Percentiles rank a stretch among this genome's conserved stretches.
These are phyloP conservation scores for Colletotrichum gloeosporioides DNA, from an alignment of 2,329 filamentous ascomycete genomes.

Conservation along the genomic window DNA sequence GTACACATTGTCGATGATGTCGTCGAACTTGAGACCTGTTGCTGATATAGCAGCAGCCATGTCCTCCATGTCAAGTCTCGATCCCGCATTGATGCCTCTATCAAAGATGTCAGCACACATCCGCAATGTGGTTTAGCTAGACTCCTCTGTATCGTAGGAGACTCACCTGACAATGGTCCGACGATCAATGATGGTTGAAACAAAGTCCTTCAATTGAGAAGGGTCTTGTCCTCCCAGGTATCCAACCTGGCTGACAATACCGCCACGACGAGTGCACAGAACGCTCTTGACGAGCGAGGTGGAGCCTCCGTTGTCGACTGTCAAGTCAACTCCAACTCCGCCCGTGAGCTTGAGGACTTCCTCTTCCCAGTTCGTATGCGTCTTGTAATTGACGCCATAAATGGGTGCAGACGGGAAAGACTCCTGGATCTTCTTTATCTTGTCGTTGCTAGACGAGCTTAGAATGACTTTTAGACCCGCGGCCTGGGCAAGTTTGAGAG, in stretches of 20 bases:
- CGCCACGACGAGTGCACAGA: constrained; percentile 43
- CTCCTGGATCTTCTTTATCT: constrained; percentile 32
- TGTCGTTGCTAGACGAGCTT: constrained; percentile 39
- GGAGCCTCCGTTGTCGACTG: constrained; percentile 44
- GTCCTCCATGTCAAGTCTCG: constrained; percentile 44
- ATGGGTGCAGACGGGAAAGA: constrained; percentile 15
- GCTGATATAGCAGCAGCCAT: constrained; percentile 38
- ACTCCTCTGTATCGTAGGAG: not conserved
- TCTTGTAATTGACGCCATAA: constrained; percentile 34
- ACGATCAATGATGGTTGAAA: constrained; percentile 41
- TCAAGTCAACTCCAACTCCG: constrained; percentile 38
- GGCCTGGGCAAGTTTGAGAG: constrained; percentile 36
- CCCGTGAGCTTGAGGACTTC: constrained; percentile 35
- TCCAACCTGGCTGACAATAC: constrained; percentile 46
- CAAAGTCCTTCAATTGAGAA: constrained; percentile 35
- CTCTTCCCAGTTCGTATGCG: constrained; percentile 33
- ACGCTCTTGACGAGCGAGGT: constrained; percentile 42
- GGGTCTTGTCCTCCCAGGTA: constrained; percentile 39
- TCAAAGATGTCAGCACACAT: too few species aligned
- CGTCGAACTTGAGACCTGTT: constrained; percentile 38
- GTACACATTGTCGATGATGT: constrained; percentile 42
- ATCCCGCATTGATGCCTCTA: constrained; percentile 45
- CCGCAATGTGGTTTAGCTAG: accelerated
- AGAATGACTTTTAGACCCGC: constrained; percentile 39
- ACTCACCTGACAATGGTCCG: not conserved